A percentile compares a stretch with the other conserved stretches of the same genome.
phyloP scores from a whole-genome alignment of 768 basidiomycete genomes.

The Leccinum subtestaceum region DNA sequence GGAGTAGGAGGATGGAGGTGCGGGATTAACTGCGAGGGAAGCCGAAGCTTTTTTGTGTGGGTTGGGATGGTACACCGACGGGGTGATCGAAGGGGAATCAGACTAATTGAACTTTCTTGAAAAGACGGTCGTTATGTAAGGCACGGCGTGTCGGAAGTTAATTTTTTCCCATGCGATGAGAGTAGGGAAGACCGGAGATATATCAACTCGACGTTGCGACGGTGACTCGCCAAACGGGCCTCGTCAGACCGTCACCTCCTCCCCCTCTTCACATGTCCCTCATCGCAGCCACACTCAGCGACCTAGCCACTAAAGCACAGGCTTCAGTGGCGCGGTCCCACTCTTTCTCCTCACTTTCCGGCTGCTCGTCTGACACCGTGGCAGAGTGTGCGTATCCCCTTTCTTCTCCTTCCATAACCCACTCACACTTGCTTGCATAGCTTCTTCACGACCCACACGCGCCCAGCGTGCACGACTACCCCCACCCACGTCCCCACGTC shows the following conservation, averaged over 20 bases:
- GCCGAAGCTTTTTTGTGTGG: constrained; percentile 3
- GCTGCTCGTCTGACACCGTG: constrained; percentile 13
- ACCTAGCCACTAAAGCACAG: constrained; percentile 29
- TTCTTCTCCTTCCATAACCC: not conserved
- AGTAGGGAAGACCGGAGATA: constrained; percentile 20
- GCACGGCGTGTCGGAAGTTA: constrained; percentile 5
- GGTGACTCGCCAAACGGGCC: constrained; percentile 9
- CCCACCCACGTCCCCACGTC: constrained; percentile 23
- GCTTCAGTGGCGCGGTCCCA: constrained; percentile 13
- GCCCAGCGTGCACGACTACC: constrained; percentile 16
- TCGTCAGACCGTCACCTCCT: constrained; percentile 2
- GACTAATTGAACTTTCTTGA: not conserved
- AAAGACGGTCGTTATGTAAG: constrained; percentile 18
- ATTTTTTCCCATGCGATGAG: constrained; percentile 27
- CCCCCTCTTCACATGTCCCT: constrained; percentile 29
- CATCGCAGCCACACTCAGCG: constrained; percentile 23
- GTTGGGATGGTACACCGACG: not conserved
- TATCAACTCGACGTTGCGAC: constrained; percentile 29
- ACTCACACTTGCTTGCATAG: constrained; percentile 10
- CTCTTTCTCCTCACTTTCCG: constrained; percentile 5
- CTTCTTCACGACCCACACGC: constrained; percentile 21
- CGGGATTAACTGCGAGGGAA: constrained; percentile 1
- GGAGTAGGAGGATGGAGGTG: not conserved
- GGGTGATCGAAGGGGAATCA: constrained; percentile 1
- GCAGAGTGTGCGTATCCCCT: constrained; percentile 15